Base-by-base conservation (phyloP, 2,329 filamentous ascomycete species). In the Neofusicoccum kwambonambiense region DNA sequence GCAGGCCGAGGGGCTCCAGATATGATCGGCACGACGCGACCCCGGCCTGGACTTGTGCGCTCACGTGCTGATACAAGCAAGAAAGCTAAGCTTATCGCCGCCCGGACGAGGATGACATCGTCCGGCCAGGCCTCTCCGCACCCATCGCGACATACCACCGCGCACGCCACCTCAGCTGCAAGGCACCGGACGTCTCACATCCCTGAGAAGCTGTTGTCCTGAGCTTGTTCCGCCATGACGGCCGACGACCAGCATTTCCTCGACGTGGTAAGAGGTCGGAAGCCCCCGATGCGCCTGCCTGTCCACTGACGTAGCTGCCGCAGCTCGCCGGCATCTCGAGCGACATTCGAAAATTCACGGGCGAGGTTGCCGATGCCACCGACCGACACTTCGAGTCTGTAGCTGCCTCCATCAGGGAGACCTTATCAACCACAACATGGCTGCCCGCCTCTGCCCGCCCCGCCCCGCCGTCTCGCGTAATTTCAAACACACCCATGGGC, bases 311-410 rank as follows among this genome's bases (percentile, higher is more conserved):
- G 13, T 47, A 37, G 54, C 39, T 22, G 19, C 64, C 62, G 17
- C 54, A 88, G 86, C 81, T 87, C 61, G 78, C 84, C 52, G 83
- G 82, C 65, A 83, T 87, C 68, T 84, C 85, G 11, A 81, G 86
- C 78, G 88, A 93, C 72, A 83, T 94, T 74, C 86, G 86, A 67
- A 83, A 83, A 68, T 93, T 92, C 77, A 89, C 90, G 15, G 82
- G 84, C 70, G 85, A 91, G 62, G 84, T 94, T 67, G 92, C 92
- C 75, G 89, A 92, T 68, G 90, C 89, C 69, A 87, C 96, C 75
- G 92, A 97, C 78, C 84, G 85, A 65, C 88, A 93, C 74, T 89
- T 97, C 77, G 92, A 97, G 72, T 83, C 85, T 66, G 88, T 92
- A 50, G 91, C 93, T 62, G 82, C 84, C 41, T 82, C 85, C 42